These are phyloP conservation scores for Russula abietina DNA, from an alignment of 768 basidiomycete species.

Conservation along the genomic window DNA sequence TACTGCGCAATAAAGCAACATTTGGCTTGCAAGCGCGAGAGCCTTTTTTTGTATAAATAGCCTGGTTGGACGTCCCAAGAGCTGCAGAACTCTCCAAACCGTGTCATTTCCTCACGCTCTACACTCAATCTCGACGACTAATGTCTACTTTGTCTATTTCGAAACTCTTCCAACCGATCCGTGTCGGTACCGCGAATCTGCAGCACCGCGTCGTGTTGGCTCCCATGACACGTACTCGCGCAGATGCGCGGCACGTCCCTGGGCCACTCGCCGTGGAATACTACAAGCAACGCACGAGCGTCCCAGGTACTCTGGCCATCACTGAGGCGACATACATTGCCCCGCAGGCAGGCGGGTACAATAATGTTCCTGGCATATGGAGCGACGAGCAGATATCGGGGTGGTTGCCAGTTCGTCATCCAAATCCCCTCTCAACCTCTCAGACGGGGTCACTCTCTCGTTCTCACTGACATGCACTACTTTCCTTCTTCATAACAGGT, in stretches of 20 bases:
- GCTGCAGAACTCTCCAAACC: neutral
- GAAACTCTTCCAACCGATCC: slow-evolving; percentile 43
- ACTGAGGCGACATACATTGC: slow-evolving; percentile 53
- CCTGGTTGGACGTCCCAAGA: no score
- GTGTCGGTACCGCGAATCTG: slow-evolving; percentile 39
- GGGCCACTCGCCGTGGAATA: slow-evolving; percentile 37
- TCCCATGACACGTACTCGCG: slow-evolving; percentile 46
- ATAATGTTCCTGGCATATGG: slow-evolving; percentile 58
- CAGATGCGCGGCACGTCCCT: slow-evolving; percentile 34
- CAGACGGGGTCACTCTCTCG: neutral
- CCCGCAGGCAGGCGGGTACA: slow-evolving; percentile 42
- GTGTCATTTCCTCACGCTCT: neutral
- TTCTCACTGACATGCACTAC: neutral
- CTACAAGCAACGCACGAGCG: slow-evolving; percentile 43
- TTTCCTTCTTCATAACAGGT: neutral
- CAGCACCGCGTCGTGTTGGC: slow-evolving; percentile 50
- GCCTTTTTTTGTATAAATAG: neutral
- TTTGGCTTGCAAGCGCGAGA: neutral
- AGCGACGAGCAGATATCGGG: slow-evolving; percentile 46
- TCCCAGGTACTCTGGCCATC: slow-evolving; percentile 50
- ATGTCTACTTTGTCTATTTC: neutral
- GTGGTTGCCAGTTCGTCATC: slow-evolving; percentile 42
- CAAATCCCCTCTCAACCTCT: neutral
- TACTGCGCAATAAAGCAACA: neutral
- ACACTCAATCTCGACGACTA: neutral